These are phyloP conservation scores for Spathaspora boniae DNA, from an alignment of 805 yeast genomes.

Conservation along the genomic window DNA sequence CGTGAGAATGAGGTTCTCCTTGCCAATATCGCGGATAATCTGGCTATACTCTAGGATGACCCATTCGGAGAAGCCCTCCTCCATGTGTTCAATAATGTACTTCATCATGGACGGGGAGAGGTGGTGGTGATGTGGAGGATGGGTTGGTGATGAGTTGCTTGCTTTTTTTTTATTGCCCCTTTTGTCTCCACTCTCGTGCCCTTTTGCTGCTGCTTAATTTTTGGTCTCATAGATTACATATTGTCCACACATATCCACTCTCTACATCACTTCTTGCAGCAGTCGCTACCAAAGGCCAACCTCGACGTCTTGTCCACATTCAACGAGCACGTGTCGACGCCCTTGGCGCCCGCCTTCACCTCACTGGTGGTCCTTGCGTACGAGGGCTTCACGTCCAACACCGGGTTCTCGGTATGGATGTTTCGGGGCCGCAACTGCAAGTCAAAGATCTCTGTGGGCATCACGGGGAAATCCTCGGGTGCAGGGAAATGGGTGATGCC, in stretches of 20 bases:
- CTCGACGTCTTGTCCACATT: slow-evolving; percentile 37
- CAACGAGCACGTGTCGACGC: slow-evolving; percentile 33
- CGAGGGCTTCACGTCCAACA: slow-evolving; percentile 69
- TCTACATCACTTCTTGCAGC: slow-evolving; percentile 15
- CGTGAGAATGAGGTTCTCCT: slow-evolving; percentile 67
- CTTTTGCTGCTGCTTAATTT: too few relatives aligned
- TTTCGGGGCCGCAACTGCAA: slow-evolving; percentile 74
- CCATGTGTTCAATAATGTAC: slow-evolving; percentile 97
- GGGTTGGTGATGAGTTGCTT: not conserved
- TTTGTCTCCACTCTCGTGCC: too few relatives aligned
- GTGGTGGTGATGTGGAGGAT: too few relatives aligned
- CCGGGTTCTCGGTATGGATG: slow-evolving; percentile 76
- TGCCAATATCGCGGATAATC: slow-evolving; percentile 80
- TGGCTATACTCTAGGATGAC: slow-evolving; percentile 82
- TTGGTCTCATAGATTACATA: too few relatives aligned
- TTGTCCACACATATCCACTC: not conserved
- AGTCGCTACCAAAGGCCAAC: slow-evolving; percentile 31
- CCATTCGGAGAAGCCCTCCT: slow-evolving; percentile 95
- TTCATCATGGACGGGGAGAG: slow-evolving; percentile 71
- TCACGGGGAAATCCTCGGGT: slow-evolving; percentile 85
- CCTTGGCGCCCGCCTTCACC: slow-evolving; percentile 32
- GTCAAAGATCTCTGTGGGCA: slow-evolving; percentile 83
- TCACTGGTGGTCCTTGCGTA: slow-evolving; percentile 39
- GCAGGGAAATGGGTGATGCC: slow-evolving; percentile 86
- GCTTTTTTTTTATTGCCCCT: not conserved